A percentile compares a stretch with the other conserved stretches of the same genome.
Evolutionary conservation across 148 eudicot species (phyloP).

Genomic region (Nyssa sinensis): DNA sequence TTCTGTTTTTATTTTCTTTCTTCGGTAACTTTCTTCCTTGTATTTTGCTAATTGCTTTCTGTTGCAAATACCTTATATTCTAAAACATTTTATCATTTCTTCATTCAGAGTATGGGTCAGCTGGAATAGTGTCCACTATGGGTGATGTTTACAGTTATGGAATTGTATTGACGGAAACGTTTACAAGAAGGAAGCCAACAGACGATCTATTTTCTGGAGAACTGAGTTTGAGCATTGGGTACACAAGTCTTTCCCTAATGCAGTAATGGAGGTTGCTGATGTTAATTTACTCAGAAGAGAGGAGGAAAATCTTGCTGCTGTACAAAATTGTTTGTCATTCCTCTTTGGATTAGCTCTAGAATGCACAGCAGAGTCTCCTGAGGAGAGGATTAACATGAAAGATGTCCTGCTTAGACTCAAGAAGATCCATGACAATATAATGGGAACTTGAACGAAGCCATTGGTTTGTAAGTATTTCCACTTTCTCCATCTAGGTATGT

Average conservation of each 20-base stretch:
- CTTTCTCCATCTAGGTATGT: no score
- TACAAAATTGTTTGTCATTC: background rate
- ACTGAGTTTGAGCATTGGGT: background rate
- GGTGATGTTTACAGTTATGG: background rate
- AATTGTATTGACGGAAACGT: background rate
- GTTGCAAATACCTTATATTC: no score
- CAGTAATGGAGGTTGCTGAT: background rate
- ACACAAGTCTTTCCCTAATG: background rate
- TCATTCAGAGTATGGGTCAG: background rate
- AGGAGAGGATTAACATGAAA: background rate
- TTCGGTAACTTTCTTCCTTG: background rate
- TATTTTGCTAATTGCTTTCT: background rate
- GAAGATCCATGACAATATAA: background rate
- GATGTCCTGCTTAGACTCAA: background rate
- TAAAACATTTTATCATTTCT: no score
- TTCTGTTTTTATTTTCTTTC: no score
- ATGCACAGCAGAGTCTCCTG: background rate
- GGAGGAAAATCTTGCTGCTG: background rate
- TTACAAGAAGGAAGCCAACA: background rate
- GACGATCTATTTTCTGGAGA: background rate
- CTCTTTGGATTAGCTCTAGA: background rate
- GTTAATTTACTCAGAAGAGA: background rate
- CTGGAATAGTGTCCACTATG: background rate
- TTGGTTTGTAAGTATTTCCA: no score
- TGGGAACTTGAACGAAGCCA: no score